phyloP scores from a whole-genome alignment of 257 asterid species.

The Haberlea rhodopensis region DNA sequence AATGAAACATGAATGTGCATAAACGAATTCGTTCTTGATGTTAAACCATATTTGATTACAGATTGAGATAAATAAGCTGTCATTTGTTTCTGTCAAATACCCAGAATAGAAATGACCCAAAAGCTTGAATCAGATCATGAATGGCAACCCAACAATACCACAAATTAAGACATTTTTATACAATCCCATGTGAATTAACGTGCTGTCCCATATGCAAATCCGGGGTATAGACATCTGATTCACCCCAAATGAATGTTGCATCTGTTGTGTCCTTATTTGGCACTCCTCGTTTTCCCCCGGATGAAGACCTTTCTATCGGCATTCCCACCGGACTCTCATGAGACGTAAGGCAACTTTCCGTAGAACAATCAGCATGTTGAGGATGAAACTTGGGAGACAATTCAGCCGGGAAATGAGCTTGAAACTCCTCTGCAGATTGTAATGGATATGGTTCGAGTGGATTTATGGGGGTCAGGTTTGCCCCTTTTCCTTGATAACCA shows the following conservation, averaged over 20 bases:
- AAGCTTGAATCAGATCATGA: not conserved
- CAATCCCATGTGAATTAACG: slow-evolving; percentile 36
- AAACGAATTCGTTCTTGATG: not conserved
- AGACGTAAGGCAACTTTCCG: slow-evolving; percentile 80
- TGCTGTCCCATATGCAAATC: slow-evolving; percentile 32
- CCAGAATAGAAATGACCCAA: not conserved
- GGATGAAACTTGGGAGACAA: slow-evolving; percentile 30
- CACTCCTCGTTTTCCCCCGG: slow-evolving; percentile 45
- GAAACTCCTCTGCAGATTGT: slow-evolving; percentile 30
- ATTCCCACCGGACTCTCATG: slow-evolving; percentile 63
- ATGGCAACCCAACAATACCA: not conserved
- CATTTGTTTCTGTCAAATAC: not conserved
- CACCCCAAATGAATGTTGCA: slow-evolving; percentile 52
- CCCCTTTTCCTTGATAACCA: slow-evolving; percentile 38
- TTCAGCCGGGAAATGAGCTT: slow-evolving; percentile 34
- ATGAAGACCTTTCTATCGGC: slow-evolving; percentile 53
- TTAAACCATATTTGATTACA: no score
- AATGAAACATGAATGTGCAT: not conserved
- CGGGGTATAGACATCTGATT: slow-evolving; percentile 39
- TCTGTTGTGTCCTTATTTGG: slow-evolving; percentile 48
- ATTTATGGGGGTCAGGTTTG: slow-evolving; percentile 25
- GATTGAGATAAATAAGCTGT: not conserved
- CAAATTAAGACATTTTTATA: slow-evolving; percentile 18
- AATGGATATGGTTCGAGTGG: slow-evolving; percentile 39
- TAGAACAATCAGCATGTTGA: slow-evolving; percentile 31